Base-by-base conservation (phyloP, 75 land plant species). In the Cupressus sempervirens region DNA sequence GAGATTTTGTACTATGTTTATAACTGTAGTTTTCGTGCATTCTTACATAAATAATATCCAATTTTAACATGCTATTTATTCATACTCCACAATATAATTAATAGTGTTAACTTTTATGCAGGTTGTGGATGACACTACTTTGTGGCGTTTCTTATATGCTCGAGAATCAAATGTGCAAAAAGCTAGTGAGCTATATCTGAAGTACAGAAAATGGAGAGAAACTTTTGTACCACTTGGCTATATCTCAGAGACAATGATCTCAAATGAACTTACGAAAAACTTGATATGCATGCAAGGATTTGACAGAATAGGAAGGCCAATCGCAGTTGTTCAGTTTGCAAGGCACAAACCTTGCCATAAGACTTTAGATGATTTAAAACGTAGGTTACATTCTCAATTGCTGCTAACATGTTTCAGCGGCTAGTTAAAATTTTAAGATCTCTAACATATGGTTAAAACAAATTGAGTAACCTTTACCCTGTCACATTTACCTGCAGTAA, bases 91-190 rank as follows among this genome's bases (percentile, higher is more conserved):
- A 3, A 30, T 70, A 26, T 77, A 23, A 20, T 11, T 79, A 11
- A 79, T 79, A 9, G 26, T 45, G 15, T 48, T 26, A 45, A 45
- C 52, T 41, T 79, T 10, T 29, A 43, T 45, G 45, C 82, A 86
- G 89, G 48, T 45, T 48, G 52, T 52, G 36, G 88, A 87, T 83
- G 88, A 88, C n/a, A 76, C 50, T 29, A 76, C 65, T 83, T 84
- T 88, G 80, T 30, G 53, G 30, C 88, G 88, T n/a, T 88, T 86
- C 36, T 70, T 88, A 16, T 80, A 76, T 82, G 88, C 89, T n/a
- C 68, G 88, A 35, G 65, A 81, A 50, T 68, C 41, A 62, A 76
- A 87, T 74, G 88, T 87, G 50, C 32, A 82, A 15, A 88, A 88
- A 50, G 89, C 88, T 15, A 12, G 54, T 5, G 72, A 83, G 40